Base-by-base conservation (phyloP, 2,329 filamentous ascomycete genomes). In the Sordariomycetes sp. region DNA sequence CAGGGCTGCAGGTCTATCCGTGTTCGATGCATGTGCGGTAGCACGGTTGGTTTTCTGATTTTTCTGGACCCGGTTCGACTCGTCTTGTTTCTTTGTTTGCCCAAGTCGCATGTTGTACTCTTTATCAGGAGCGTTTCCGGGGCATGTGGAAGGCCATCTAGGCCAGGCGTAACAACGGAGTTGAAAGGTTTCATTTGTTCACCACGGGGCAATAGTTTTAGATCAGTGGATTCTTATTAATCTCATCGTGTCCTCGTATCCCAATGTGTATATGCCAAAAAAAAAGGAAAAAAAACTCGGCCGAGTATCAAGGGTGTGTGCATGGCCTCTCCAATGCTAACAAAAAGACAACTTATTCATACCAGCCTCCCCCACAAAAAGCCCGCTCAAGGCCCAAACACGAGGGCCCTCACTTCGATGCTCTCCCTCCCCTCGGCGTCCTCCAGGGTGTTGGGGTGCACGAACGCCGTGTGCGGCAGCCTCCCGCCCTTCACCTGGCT, bases 331-430 rank as follows among this genome's bases (percentile, higher is more conserved):
- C 28, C 28, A 32, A 32, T 32, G 28, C 28, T 32, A 50, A 24
- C 46, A 24, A 24, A n/a, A 50, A 22, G 18, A 48, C n/a, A 20
- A 7, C 35, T 37, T 50, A 24, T 50, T n/a, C 37, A 50, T 22
- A 50, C 46, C 20, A 50, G 20, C 20, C 20, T 20, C 46, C 11
- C n/a, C 20, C 8, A 50, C 11, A 8, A 50, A 50, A 8, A 50
- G 22, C 11, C 18, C 16, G 14, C 20, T 73, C 62, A 80, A 16
- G 78, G 75, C 0, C 87, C 88, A 77, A 96, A 96, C 0, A 96
- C 88, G 70, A 96, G 76, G 40, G 89, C 85, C 64, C 92, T 80
- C 18, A 96, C 88, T 71, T 97, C 92, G 68, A 97, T 96, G 68
- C 90, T 96, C 76, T 96, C 89, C 63, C 91, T 79, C 0, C 81